Evolutionary conservation across 2,329 filamentous ascomycete genomes (phyloP).

Genomic region (Pleurostoma richardsiae): DNA sequence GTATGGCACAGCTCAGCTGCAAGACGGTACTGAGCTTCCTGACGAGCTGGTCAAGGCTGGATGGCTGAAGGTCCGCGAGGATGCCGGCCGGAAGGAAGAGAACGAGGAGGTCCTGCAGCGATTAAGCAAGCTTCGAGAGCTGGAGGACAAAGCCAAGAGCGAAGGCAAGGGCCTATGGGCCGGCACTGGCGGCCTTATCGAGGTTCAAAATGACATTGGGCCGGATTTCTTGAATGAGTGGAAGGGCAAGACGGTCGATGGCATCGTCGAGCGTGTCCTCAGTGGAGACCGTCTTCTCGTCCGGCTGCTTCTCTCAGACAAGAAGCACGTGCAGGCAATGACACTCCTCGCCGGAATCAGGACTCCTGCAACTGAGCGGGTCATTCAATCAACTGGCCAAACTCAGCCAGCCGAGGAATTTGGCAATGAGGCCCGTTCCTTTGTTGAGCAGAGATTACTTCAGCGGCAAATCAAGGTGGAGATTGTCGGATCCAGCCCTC

Average conservation of each 20-base stretch:
- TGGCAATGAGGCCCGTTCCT: slow-evolving; percentile 82
- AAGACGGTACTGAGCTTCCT: slow-evolving; percentile 71
- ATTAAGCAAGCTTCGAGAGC: slow-evolving; percentile 70
- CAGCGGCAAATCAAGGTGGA: slow-evolving; percentile 81
- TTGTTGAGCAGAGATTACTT: slow-evolving; percentile 79
- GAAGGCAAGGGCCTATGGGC: slow-evolving; percentile 81
- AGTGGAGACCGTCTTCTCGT: slow-evolving; percentile 87
- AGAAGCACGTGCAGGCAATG: slow-evolving; percentile 84
- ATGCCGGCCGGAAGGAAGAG: slow-evolving; percentile 88
- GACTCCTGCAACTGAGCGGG: slow-evolving; percentile 82
- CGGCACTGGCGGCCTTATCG: slow-evolving; percentile 59
- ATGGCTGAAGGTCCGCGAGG: slow-evolving; percentile 90
- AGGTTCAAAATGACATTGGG: slow-evolving; percentile 78
- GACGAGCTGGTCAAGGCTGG: slow-evolving; percentile 82
- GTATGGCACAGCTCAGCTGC: slow-evolving; percentile 76
- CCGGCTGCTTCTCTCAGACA: slow-evolving; percentile 72
- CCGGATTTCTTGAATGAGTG: slow-evolving; percentile 75
- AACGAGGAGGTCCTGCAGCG: slow-evolving; percentile 67
- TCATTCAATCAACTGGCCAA: slow-evolving; percentile 70
- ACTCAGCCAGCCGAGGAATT: slow-evolving; percentile 83
- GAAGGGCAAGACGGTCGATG: slow-evolving; percentile 81
- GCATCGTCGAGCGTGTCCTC: slow-evolving; percentile 84
- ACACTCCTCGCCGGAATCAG: slow-evolving; percentile 85
- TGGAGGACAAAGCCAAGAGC: slow-evolving; percentile 73
- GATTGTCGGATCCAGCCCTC: slow-evolving; percentile 81